Base-by-base conservation (phyloP, 2,329 filamentous ascomycete genomes). In the Paecilomyces niveus region DNA sequence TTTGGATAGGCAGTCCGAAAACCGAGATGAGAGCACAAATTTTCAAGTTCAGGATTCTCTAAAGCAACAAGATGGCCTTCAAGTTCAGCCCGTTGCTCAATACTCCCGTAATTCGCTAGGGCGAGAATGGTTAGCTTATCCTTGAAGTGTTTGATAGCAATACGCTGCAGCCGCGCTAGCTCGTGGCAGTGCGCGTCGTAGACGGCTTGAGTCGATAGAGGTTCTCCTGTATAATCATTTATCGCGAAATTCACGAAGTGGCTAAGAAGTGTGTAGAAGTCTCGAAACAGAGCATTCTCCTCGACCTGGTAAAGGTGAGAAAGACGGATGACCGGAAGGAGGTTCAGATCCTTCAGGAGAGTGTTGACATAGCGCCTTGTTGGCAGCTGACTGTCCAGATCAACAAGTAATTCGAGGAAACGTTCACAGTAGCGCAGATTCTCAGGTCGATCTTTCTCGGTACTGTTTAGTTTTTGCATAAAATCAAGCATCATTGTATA, bases 361-460 rank as follows among this genome's bases (percentile, higher is more conserved):
- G 90, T 87, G 72, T 97, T 97, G 70, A 96, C 90, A 71, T 97
- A 97, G 73, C 94, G 86, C 65, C 94, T 83, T 3, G 95, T 99
- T 0, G 94, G 94, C 54, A 97, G 80, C 72, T 99, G 94, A 68
- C 93, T 97, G 72, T 95, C 86, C 21, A 99, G 78, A 70, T 99
- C 94, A 8, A 89, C 88, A 54, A 99, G 79, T 55, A 99, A 88
- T 73, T 99, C 94, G 55, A 94, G 76, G 62, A 97, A 93, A n/a
- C 92, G 85, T 74, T 97, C 93, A 71, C 91, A 96, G 73, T 97
- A 99, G 2, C 85, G 76, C 21, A 92, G 72, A 64, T 89, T 86
- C 32, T 92, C 88, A 74, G 73, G 62, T 58, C 68, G 65, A 21
- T 70, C 65, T 55, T 72, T 70, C 15, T 73, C 73, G 11, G 67